These are phyloP conservation scores for Pleoardoris graminearum DNA, from an alignment of 2,329 filamentous ascomycete genomes.

Conservation along the genomic window DNA sequence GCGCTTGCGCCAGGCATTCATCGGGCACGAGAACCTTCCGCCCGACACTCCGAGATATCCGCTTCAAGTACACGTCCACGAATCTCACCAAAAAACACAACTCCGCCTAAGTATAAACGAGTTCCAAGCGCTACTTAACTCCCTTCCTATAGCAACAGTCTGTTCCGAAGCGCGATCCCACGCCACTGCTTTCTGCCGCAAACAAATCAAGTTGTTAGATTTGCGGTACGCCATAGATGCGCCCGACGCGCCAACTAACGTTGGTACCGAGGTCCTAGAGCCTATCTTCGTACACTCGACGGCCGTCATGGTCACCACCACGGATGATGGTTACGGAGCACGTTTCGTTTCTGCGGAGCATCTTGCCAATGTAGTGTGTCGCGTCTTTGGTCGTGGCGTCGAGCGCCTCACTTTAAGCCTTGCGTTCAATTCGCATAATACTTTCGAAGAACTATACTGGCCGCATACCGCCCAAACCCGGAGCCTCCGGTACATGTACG, in stretches of 20 bases:
- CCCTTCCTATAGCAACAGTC: slow-evolving; percentile 1
- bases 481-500: background rate
- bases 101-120: background rate
- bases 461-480: slow-evolving; percentile 7
- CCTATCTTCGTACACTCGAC: background rate
- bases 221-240: background rate
- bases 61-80: background rate
- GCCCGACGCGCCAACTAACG: background rate
- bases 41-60: background rate
- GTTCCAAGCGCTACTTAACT: background rate
- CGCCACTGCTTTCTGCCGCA: background rate
- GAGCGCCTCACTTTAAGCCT: slow-evolving; percentile 8
- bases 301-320: background rate
- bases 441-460: slow-evolving; percentile 9
- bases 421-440: background rate
- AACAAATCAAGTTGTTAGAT: background rate
- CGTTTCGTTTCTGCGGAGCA: slow-evolving; percentile 10
- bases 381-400: slow-evolving; percentile 11
- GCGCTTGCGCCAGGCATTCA: background rate
- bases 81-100: background rate
- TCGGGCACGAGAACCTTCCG: background rate
- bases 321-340: background rate
- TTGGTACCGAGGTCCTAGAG: background rate
- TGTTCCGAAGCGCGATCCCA: slow-evolving; percentile 1
- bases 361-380: slow-evolving; percentile 12